Conservation (phyloP, 2,329 filamentous ascomycete genomes). For the Diaporthe vexans region DNA sequence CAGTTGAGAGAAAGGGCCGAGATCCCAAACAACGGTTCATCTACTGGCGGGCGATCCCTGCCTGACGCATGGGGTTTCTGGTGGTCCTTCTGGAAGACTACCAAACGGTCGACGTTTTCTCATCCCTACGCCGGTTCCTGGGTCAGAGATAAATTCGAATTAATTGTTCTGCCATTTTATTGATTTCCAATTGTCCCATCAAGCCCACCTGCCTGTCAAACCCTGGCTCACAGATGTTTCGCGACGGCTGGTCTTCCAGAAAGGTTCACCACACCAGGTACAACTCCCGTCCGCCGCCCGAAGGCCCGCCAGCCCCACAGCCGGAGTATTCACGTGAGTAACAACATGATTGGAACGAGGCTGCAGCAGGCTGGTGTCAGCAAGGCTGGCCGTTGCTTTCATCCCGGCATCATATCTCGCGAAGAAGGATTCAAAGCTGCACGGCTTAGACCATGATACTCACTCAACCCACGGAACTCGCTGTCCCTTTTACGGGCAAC, state of each 20-base stretch:
- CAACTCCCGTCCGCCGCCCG: neutral
- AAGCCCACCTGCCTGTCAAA: no score
- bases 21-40: slow-evolving; percentile 36
- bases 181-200: neutral
- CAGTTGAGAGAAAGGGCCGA: slow-evolving; percentile 30
- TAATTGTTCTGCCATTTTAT: slow-evolving; percentile 27
- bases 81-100: slow-evolving; percentile 35
- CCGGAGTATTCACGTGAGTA: neutral
- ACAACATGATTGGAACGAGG: slow-evolving; percentile 17
- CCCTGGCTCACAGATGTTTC: neutral
- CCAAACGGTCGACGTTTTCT: slow-evolving; percentile 31
- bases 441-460: neutral
- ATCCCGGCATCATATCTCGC: neutral
- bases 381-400: neutral
- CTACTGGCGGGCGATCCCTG: slow-evolving; percentile 32
- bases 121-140: neutral
- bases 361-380: slow-evolving; percentile 12
- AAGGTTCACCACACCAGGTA: neutral
- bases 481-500: neutral
- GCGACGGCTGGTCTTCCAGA: neutral
- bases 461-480: no score
- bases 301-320: slow-evolving; percentile 2
- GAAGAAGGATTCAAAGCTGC: neutral
- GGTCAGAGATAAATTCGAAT: slow-evolving; percentile 35
- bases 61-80: slow-evolving; percentile 24